Percentiles rank a stretch among this genome's conserved stretches.
phyloP scores from a whole-genome alignment of 371 early-diverging fungal genomes.

The Saksenaea vasiformis region DNA sequence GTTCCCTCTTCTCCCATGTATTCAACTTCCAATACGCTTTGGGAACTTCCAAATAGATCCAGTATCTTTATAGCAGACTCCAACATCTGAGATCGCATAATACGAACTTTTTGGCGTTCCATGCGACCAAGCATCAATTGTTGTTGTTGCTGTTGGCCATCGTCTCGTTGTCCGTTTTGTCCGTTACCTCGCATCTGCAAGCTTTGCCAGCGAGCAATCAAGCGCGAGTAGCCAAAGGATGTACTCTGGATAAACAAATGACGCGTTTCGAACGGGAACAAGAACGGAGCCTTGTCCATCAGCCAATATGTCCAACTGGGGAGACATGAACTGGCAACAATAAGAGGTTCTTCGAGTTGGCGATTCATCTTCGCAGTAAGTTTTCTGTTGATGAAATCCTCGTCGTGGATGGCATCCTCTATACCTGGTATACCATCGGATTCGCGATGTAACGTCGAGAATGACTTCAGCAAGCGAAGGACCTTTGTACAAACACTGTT shows the following conservation, averaged over 20 bases:
- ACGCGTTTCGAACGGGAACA: constrained; percentile 85
- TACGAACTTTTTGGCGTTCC: constrained; percentile 82
- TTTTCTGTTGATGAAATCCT: constrained; percentile 77
- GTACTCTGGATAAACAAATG: constrained; percentile 79
- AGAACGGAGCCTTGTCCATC: constrained; percentile 69
- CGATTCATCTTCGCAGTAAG: constrained; percentile 82
- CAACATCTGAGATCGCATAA: constrained; percentile 73
- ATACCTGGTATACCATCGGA: not conserved
- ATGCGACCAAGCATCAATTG: constrained; percentile 67
- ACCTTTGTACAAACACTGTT: constrained; percentile 43
- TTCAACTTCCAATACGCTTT: constrained; percentile 84
- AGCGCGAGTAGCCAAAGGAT: constrained; percentile 83
- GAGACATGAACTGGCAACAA: constrained; percentile 80
- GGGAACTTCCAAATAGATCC: constrained; percentile 72
- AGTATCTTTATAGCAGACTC: constrained; percentile 83
- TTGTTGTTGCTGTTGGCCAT: constrained; percentile 25
- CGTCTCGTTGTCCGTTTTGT: constrained; percentile 24
- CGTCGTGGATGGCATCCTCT: constrained; percentile 29
- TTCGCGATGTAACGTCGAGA: constrained; percentile 13
- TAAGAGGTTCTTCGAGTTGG: constrained; percentile 86
- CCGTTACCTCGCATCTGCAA: constrained; percentile 46
- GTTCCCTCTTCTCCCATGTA: constrained; percentile 94
- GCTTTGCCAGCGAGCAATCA: constrained; percentile 66
- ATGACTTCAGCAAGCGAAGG: constrained; percentile 54
- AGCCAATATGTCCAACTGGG: constrained; percentile 80